Evolutionary conservation across 2,329 filamentous ascomycete genomes (phyloP), one percentile per base, ranked within the genome.

Genomic region (Epichloe uncinata): DNA sequence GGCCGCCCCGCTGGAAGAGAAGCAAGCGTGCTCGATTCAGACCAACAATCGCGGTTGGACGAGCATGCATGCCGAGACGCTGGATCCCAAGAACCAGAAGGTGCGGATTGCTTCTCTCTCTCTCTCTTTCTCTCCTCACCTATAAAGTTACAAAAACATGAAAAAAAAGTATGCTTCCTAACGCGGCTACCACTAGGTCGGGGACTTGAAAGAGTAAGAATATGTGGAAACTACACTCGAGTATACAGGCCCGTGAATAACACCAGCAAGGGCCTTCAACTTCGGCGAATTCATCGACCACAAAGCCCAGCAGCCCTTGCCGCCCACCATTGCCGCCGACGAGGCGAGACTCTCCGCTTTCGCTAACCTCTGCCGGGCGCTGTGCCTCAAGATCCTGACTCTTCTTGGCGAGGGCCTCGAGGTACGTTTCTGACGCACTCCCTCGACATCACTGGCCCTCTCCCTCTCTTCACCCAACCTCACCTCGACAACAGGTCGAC

Each of bases 11-110:
- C 50, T 73, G 0, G 78, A 82, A 53, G 84, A 89, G 55, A 96
- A 95, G 66, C 70, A 81, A 53, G 69, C 72, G 60, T 95, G 83
- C 61, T 78, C 77, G 11, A 95, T 96, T 55, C 75, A 81, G 58
- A 80, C 81, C 30, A 75, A 93, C 71, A 97, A 97, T 62, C 79
- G 82, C 41, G 93, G 91, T 52, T 98, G 90, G 89, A 79, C 85
- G 1, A 81, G 81, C 15, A 90, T 95, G 85, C 85, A 91, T 60
- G 80, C 81, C 12, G 91, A 98, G 69, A 91, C 84, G 0, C 71
- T 97, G 11, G 91, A 97, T 63, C 88, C 90, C 3, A 80, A 82
- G 57, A 81, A 82, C 50, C 89, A 96, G 65, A 80, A 82, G 66
- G 86, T 85, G 73, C 60, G 69, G 63, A 16, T 35, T 8, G 20